phyloP scores from a whole-genome alignment of 768 basidiomycete species.

The Hypholoma sublateritium region DNA sequence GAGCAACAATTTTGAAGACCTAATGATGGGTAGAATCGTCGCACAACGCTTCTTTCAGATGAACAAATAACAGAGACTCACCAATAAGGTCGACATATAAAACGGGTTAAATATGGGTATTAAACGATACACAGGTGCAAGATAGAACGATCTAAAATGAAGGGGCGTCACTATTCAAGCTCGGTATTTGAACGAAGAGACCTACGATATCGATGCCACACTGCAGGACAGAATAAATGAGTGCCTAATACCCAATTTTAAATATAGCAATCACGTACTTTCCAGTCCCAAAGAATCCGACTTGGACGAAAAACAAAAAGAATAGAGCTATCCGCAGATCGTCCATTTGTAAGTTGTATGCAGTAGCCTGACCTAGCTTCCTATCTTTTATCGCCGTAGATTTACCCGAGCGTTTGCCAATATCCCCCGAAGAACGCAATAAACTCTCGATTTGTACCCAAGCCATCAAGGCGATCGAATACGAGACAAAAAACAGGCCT shows the following conservation, averaged over 20 bases:
- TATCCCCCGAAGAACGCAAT: conserved; percentile 17
- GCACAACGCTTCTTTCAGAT: not conserved
- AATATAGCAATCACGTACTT: conserved; percentile 49
- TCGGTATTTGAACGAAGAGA: conserved; percentile 10
- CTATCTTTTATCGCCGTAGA: conserved; percentile 12
- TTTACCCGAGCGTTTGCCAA: not conserved
- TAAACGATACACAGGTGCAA: conserved; percentile 84
- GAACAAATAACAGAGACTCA: conserved; percentile 26
- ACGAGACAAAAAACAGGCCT: conserved; percentile 76
- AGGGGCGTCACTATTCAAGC: not conserved
- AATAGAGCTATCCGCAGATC: conserved; percentile 76
- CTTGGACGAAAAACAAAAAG: conserved; percentile 85
- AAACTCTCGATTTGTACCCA: conserved; percentile 69
- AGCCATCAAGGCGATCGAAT: conserved; percentile 54
- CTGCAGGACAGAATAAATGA: conserved; percentile 32
- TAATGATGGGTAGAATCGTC: conserved; percentile 21
- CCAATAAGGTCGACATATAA: conserved; percentile 73
- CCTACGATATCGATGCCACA: conserved; percentile 82
- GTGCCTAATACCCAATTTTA: not conserved
- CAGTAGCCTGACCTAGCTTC: conserved; percentile 4
- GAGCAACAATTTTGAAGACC: conserved; percentile 82
- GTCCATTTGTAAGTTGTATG: conserved; percentile 51
- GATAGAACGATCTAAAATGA: conserved; percentile 69
- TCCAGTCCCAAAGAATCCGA: conserved; percentile 84
- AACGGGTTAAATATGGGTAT: conserved; percentile 87